phyloP scores from a whole-genome alignment of 441 rosid species.

The Gossypium gossypioides region DNA sequence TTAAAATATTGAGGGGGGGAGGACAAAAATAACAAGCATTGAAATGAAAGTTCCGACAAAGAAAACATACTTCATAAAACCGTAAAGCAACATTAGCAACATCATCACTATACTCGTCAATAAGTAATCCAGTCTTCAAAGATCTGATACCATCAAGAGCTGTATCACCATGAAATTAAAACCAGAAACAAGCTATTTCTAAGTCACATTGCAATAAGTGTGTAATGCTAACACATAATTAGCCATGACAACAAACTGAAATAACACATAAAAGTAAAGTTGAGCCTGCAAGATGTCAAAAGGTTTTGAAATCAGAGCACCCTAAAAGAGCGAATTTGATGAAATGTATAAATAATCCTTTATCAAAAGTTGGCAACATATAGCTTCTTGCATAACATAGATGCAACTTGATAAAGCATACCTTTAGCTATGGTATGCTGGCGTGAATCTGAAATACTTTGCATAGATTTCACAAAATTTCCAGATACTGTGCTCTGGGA shows the following conservation, averaged over 20 bases:
- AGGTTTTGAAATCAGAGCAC: neutral
- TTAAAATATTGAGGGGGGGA: neutral
- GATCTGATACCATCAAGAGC: constrained; percentile 50
- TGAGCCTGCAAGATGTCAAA: neutral
- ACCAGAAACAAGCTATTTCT: constrained; percentile 12
- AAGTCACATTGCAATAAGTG: neutral
- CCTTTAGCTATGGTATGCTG: constrained; percentile 42
- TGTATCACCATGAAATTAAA: constrained; percentile 26
- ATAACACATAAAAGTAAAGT: neutral
- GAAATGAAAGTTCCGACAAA: constrained; percentile 9
- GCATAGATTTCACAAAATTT: constrained; percentile 29
- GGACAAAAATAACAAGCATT: neutral
- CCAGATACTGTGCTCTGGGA: constrained; percentile 43
- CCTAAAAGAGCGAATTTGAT: neutral
- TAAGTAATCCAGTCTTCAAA: constrained; percentile 49
- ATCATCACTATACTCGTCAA: constrained; percentile 54
- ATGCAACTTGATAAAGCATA: constrained; percentile 9
- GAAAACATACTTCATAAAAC: constrained; percentile 55
- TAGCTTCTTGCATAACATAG: neutral
- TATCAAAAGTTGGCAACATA: neutral
- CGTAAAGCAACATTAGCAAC: constrained; percentile 41
- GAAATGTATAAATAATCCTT: neutral
- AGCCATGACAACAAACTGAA: neutral
- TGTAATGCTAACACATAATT: neutral
- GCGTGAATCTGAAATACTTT: constrained; percentile 34